Evolutionary conservation across 192 early-diverging fungal genomes (phyloP).

Genomic region (Paraglomus brasilianum): DNA sequence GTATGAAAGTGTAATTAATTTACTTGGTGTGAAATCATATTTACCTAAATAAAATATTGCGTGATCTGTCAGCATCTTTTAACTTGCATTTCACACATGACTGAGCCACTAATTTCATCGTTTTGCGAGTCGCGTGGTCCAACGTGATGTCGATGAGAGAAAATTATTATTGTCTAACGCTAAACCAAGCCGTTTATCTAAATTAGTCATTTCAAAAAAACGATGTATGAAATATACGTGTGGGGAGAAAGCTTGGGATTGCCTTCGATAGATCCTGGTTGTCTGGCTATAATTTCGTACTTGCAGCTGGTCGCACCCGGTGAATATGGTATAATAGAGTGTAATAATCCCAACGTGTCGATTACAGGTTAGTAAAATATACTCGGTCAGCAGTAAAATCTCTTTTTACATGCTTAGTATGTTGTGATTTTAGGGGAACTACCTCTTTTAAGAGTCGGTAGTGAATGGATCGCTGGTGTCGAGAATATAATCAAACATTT

Average conservation of each 20-base stretch:
- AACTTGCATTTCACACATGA: too few species aligned
- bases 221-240: conserved; percentile 58
- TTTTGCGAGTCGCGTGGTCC: too few species aligned
- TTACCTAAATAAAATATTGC: too few species aligned
- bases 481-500: conserved; percentile 52
- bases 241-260: conserved; percentile 65
- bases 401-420: background rate
- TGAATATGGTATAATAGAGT: conserved; percentile 57
- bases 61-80: too few species aligned
- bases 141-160: too few species aligned
- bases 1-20: too few species aligned
- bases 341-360: conserved; percentile 61
- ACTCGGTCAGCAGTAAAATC: background rate
- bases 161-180: too few species aligned
- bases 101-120: too few species aligned
- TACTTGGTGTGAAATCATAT: too few species aligned
- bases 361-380: conserved; percentile 52
- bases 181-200: too few species aligned
- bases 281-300: conserved; percentile 63
- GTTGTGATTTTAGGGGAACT: conserved; percentile 56
- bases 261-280: conserved; percentile 72
- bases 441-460: conserved; percentile 64
- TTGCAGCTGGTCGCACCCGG: conserved; percentile 52
- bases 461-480: conserved; percentile 51
- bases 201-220: background rate